A percentile compares a stretch with the other conserved stretches of the same genome.
phyloP scores from a whole-genome alignment of 345 rosid species.

The Lepidium didymum region DNA sequence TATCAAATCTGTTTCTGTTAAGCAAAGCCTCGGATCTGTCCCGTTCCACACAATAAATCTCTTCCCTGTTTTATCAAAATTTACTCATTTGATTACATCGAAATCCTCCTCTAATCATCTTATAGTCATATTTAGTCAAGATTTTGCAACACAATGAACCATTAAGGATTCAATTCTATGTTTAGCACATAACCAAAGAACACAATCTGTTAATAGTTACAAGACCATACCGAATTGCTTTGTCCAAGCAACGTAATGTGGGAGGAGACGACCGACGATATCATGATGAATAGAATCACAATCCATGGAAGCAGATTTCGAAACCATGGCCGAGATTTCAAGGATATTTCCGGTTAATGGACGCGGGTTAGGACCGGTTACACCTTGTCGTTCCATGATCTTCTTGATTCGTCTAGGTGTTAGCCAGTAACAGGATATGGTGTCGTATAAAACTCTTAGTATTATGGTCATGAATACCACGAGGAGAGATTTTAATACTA shows the following conservation, averaged over 20 bases:
- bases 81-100: not conserved
- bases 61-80: slow-evolving; percentile 44
- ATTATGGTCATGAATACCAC: slow-evolving; percentile 29
- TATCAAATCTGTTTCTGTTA: slow-evolving; percentile 71
- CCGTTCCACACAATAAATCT: slow-evolving; percentile 90
- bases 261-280: slow-evolving; percentile 73
- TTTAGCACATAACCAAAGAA: not conserved
- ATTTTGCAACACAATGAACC: not conserved
- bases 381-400: slow-evolving; percentile 79
- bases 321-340: slow-evolving; percentile 54
- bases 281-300: slow-evolving; percentile 62
- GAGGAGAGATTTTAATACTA: slow-evolving; percentile 18
- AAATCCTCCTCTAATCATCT: not conserved
- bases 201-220: not conserved
- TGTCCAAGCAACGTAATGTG: slow-evolving; percentile 83
- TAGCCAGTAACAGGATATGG: slow-evolving; percentile 57
- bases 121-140: too few species aligned
- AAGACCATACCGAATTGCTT: slow-evolving; percentile 49
- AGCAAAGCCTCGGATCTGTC: slow-evolving; percentile 80
- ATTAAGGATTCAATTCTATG: not conserved
- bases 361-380: slow-evolving; percentile 77
- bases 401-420: slow-evolving; percentile 78
- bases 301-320: slow-evolving; percentile 57
- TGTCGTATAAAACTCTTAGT: slow-evolving; percentile 41
- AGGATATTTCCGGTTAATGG: slow-evolving; percentile 72